Base-by-base conservation (phyloP, 805 yeast species). In the Brettanomyces anomalus region DNA sequence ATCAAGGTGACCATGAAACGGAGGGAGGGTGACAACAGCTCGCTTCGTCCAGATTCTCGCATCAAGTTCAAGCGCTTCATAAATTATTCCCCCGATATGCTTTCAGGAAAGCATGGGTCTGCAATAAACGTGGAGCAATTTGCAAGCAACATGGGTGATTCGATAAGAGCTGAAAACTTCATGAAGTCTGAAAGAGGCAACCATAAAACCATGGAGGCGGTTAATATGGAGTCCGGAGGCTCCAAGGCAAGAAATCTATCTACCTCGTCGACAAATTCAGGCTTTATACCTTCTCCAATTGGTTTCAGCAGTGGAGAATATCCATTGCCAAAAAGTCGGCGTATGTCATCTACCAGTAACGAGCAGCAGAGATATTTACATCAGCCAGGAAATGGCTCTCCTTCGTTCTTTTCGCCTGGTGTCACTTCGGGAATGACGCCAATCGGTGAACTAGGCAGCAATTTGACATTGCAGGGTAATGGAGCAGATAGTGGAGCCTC, bases 241-340 rank as follows among this genome's bases (percentile, higher is more conserved):
- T 32, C 34, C 15, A 16, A n/a, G 4, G 34, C n/a, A 14, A n/a
- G 18, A 16, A n/a, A 32, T n/a, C 15, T 6, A n/a, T 32, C 34
- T 14, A 32, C 34, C 7, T n/a, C 15, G 7, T n/a, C 34, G n/a
- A 16, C 18, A n/a, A 32, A 16, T 32, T 32, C 34, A 8, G 34
- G 18, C 34, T 54, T 50, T 44, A 43, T 58, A 24, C 64, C 62
- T 4, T 59, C 64, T 7, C 65, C 65, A 3, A 60, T 60, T 37
- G 65, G 65, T 2, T 60, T 43, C 40, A 52, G 46, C 1, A 26
- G 42, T 13, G 26, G 48, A 5, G 52, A 49, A 26, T 16, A 36
- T n/a, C 40, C 43, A 6, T 44, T 41, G 33, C 36, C 50, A 32
- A n/a, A 32, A n/a, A 32, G 18, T 8, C 7, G 18, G n/a, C 15